A percentile compares a stretch with the other conserved stretches of the same genome.
These are phyloP conservation scores for Boletellus dicymbophilus DNA, from an alignment of 1,284 basidiomycete species.

Conservation along the genomic window DNA sequence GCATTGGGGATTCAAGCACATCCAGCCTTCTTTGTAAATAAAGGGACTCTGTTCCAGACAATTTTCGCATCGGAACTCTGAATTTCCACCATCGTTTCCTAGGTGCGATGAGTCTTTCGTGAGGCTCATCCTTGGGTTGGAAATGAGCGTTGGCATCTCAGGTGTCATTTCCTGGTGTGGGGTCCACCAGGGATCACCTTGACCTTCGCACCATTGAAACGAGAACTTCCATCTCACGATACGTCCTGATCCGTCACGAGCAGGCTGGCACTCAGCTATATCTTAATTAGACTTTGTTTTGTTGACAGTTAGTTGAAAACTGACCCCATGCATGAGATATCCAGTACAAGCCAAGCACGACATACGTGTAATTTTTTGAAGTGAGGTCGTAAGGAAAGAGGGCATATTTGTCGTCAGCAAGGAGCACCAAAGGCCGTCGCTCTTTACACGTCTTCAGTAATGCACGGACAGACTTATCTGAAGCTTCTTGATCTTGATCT, in stretches of 20 bases:
- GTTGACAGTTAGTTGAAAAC: conserved; percentile 22
- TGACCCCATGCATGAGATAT: conserved; percentile 74
- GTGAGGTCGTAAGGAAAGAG: conserved; percentile 70
- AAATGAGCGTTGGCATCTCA: background rate
- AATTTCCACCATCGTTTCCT: background rate
- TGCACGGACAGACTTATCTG: conserved; percentile 70
- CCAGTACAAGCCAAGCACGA: conserved; percentile 72
- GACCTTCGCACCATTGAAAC: conserved; percentile 76
- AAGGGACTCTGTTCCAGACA: conserved; percentile 48
- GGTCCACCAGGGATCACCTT: conserved; percentile 44
- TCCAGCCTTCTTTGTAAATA: conserved; percentile 59
- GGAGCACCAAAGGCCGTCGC: conserved; percentile 58
- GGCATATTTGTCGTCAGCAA: conserved; percentile 71
- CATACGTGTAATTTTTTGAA: conserved; percentile 55
- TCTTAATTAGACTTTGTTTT: conserved; percentile 14
- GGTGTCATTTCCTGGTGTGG: conserved; percentile 4
- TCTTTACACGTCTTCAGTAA: conserved; percentile 55
- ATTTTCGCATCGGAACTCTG: conserved; percentile 22
- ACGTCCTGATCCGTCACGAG: conserved; percentile 43
- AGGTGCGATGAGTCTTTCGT: background rate
- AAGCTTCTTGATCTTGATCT: conserved; percentile 61
- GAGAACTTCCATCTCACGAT: conserved; percentile 77
- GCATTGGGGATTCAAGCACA: conserved; percentile 63
- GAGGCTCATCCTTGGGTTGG: background rate
- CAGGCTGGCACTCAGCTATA: conserved; percentile 63